These are phyloP conservation scores for Macrotyloma uniflorum DNA, from an alignment of 306 rosid genomes.

Conservation along the genomic window DNA sequence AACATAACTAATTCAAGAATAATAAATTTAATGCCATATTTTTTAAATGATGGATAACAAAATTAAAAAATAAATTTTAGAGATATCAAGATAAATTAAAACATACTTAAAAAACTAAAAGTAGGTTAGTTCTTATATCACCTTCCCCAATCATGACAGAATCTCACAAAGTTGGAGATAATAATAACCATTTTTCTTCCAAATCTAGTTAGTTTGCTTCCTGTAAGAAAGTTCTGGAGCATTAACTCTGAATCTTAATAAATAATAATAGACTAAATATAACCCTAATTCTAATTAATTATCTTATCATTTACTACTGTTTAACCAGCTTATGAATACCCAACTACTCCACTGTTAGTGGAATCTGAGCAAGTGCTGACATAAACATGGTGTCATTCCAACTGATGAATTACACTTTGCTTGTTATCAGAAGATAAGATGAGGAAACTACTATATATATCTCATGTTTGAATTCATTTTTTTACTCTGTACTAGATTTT, in stretches of 20 bases:
- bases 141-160: slow-evolving; percentile 5
- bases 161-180: slow-evolving; percentile 13
- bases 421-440: no score
- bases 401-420: slow-evolving; percentile 2
- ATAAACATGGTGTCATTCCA: slow-evolving; percentile 57
- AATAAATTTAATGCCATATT: no score
- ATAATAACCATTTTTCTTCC: background rate
- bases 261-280: background rate
- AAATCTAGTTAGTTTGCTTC: background rate
- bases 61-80: no score
- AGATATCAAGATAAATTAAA: no score
- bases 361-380: slow-evolving; percentile 51
- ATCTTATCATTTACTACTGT: slow-evolving; percentile 28
- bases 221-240: background rate
- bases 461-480: no score
- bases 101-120: background rate
- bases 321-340: background rate
- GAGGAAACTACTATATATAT: no score
- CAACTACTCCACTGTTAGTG: slow-evolving; percentile 13
- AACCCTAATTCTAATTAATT: background rate
- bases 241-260: slow-evolving; percentile 8
- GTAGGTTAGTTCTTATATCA: background rate
- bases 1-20: no score
- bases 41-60: no score
- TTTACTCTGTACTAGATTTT: no score